Conservation (phyloP, 2,329 filamentous ascomycete species). For the Diaporthe aspalathi region DNA sequence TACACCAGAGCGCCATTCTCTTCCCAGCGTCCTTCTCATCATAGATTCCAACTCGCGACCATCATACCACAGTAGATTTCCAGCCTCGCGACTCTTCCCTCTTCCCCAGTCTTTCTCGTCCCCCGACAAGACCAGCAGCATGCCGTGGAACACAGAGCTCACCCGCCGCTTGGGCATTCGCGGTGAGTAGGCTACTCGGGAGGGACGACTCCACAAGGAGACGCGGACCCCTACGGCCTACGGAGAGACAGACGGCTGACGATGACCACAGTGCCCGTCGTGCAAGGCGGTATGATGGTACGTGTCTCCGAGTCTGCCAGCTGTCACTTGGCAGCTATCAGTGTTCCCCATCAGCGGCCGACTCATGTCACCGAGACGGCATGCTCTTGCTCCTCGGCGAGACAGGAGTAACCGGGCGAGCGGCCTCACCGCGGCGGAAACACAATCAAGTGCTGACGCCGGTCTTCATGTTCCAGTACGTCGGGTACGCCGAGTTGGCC, state of each 20-base stretch:
- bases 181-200: constrained; percentile 28
- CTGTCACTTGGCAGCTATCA: constrained; percentile 11
- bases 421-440: not conserved
- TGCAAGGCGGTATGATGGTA: constrained; percentile 81
- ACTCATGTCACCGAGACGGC: constrained; percentile 13
- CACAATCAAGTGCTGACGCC: not conserved
- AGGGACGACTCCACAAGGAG: not conserved
- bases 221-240: not conserved
- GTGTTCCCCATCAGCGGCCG: not conserved
- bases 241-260: constrained; percentile 41
- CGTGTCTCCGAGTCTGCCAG: constrained; percentile 42
- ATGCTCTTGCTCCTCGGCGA: not conserved
- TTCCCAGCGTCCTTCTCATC: not conserved
- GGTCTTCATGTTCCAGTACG: constrained; percentile 65
- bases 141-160: constrained; percentile 41
- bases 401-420: not conserved
- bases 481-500: constrained; percentile 83
- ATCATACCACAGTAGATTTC: not conserved
- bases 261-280: constrained; percentile 72
- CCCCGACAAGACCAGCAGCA: constrained; percentile 22
- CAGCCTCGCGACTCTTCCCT: not conserved
- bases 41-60: not conserved
- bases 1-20: not conserved
- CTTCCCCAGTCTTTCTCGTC: not conserved
- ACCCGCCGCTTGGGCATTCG: constrained; percentile 38